phyloP scores from a whole-genome alignment of 352 stramenopile genomes.

The Pythium aphanidermatum region DNA sequence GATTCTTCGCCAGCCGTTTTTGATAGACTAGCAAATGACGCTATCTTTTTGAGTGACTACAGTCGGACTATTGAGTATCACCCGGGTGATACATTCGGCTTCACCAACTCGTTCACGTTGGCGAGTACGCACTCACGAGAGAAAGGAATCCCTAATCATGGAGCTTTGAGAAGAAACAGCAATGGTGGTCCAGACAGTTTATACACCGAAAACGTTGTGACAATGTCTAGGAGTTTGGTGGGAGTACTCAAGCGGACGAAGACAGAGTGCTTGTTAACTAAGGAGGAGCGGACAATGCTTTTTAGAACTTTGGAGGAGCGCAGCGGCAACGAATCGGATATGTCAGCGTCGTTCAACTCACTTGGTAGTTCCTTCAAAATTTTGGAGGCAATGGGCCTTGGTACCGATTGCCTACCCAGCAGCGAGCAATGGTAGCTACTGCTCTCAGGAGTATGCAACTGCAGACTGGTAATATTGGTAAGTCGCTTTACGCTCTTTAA shows the following conservation, averaged over 20 bases:
- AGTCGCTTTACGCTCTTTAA: no score
- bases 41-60: constrained; percentile 30
- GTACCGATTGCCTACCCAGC: constrained; percentile 12
- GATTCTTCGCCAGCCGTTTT: no score
- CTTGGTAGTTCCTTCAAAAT: constrained; percentile 22
- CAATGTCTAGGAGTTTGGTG: constrained; percentile 34
- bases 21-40: constrained; percentile 23
- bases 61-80: constrained; percentile 19
- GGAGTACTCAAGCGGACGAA: constrained; percentile 17
- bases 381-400: constrained; percentile 25
- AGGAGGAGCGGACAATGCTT: constrained; percentile 17
- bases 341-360: constrained; percentile 8
- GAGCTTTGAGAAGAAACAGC: constrained; percentile 4
- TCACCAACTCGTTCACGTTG: constrained; percentile 3
- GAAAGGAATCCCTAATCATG: no score
- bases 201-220: constrained; percentile 28
- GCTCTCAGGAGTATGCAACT: no score
- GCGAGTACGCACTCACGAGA: no score
- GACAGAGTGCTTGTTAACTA: constrained; percentile 6
- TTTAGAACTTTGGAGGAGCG: constrained; percentile 21
- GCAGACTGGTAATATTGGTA: no score
- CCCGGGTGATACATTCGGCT: constrained; percentile 21
- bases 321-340: neutral
- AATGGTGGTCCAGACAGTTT: neutral
- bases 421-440: no score